Conservation (phyloP, 768 basidiomycete species). For the Antrodiella citrinella region DNA sequence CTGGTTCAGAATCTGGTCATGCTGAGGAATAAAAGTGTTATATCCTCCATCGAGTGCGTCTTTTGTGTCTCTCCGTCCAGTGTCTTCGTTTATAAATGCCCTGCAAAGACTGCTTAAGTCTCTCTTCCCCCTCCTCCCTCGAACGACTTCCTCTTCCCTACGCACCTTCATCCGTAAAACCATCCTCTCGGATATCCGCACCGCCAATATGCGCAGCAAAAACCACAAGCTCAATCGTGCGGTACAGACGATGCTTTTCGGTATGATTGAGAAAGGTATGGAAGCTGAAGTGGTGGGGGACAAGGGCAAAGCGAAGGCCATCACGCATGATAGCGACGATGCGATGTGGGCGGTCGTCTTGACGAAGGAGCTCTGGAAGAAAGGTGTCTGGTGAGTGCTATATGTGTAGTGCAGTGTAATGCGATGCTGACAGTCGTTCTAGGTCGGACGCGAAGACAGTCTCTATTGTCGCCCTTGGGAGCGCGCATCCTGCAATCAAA, state of each 20-base stretch:
- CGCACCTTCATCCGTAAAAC: conserved; percentile 86
- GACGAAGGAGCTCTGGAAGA: conserved; percentile 91
- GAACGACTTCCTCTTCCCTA: conserved; percentile 78
- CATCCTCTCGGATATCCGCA: conserved; percentile 87
- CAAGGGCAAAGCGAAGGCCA: conserved; percentile 64
- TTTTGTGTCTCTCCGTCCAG: not conserved
- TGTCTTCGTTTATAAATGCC: not conserved
- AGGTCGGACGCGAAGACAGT: conserved; percentile 92
- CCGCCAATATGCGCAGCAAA: conserved; percentile 79
- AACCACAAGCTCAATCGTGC: conserved; percentile 96
- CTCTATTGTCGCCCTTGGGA: conserved; percentile 83
- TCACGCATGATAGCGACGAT: conserved; percentile 56
- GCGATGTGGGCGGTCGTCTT: conserved; percentile 97
- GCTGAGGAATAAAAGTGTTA: conserved; percentile 87
- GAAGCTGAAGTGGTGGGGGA: conserved; percentile 72
- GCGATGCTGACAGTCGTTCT: conserved; percentile 1
- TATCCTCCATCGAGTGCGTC: conserved; percentile 84
- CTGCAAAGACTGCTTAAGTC: conserved; percentile 68
- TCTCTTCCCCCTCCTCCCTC: conserved; percentile 93
- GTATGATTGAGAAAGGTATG: conserved; percentile 93
- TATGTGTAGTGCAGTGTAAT: not conserved
- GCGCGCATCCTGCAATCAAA: conserved; percentile 89
- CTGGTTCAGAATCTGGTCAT: conserved; percentile 89
- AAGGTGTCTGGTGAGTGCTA: conserved; percentile 66
- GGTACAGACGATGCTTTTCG: conserved; percentile 92